Percentiles rank a stretch among this genome's conserved stretches.
Evolutionary conservation across 192 early-diverging fungal genomes (phyloP).

Genomic region (Funneliformis mosseae): DNA sequence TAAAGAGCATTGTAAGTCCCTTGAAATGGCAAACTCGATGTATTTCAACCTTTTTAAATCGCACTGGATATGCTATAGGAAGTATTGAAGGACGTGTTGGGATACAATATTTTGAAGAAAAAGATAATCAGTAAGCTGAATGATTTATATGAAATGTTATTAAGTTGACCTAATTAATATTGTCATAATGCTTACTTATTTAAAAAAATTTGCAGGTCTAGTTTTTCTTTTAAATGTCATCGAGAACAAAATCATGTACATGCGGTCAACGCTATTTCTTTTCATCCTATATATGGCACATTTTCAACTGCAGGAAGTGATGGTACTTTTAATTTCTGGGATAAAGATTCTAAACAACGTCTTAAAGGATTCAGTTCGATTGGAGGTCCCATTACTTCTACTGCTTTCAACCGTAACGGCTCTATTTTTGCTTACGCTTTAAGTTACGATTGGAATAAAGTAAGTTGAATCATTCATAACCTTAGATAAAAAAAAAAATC

Average conservation of each 20-base stretch:
- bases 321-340: conserved; percentile 91
- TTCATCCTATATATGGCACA: conserved; percentile 86
- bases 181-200: neutral
- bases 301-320: conserved; percentile 88
- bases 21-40: conserved; percentile 85
- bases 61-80: conserved; percentile 85
- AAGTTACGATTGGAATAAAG: conserved; percentile 86
- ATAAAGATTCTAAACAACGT: conserved; percentile 88
- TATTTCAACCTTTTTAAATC: conserved; percentile 78
- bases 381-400: conserved; percentile 65
- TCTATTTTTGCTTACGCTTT: conserved; percentile 90
- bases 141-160: neutral
- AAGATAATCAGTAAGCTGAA: conserved; percentile 55
- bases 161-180: neutral
- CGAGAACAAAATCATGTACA: conserved; percentile 70
- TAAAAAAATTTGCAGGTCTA: conserved; percentile 50
- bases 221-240: conserved; percentile 97
- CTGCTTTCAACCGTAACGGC: conserved; percentile 81
- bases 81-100: conserved; percentile 94
- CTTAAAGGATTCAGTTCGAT: conserved; percentile 75
- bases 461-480: conserved; percentile 31
- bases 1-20: conserved; percentile 52
- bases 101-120: conserved; percentile 91
- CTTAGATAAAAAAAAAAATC: neutral
- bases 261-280: conserved; percentile 70